These are phyloP conservation scores for Penicillium atrosanguineum DNA, from an alignment of 495 filamentous ascomycete genomes.

Conservation along the genomic window DNA sequence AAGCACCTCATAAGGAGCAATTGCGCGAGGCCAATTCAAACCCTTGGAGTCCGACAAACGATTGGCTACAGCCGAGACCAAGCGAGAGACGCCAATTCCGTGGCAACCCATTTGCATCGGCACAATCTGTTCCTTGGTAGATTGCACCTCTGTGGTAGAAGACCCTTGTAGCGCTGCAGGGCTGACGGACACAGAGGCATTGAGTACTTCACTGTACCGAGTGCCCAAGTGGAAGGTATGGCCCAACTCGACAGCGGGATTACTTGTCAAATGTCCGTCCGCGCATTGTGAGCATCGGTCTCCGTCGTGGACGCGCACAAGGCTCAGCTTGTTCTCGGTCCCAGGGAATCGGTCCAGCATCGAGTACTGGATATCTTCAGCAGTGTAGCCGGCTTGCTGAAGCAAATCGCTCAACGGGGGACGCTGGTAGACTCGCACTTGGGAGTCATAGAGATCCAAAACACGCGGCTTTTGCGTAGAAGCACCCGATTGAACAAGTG, in stretches of 20 bases:
- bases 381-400: conserved; percentile 25
- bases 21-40: conserved; percentile 82
- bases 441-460: conserved; percentile 45
- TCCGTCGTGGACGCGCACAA: conserved; percentile 62
- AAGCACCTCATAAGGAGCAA: conserved; percentile 81
- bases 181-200: conserved; percentile 54
- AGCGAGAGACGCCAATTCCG: conserved; percentile 88
- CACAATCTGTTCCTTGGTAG: conserved; percentile 33
- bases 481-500: conserved; percentile 34
- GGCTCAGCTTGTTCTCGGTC: conserved; percentile 42
- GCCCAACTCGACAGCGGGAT: conserved; percentile 80
- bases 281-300: conserved; percentile 72
- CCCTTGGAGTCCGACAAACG: conserved; percentile 68
- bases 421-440: conserved; percentile 43
- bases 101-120: conserved; percentile 93
- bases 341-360: conserved; percentile 43
- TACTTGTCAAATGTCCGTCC: conserved; percentile 59
- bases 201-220: conserved; percentile 74
- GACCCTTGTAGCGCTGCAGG: conserved; percentile 21
- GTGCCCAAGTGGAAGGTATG: conserved; percentile 95
- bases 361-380: conserved; percentile 36
- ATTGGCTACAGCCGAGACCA: conserved; percentile 84
- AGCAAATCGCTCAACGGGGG: conserved; percentile 43
- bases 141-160: conserved; percentile 8
- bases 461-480: conserved; percentile 26